phyloP scores from a whole-genome alignment of 805 yeast species.

The Suhomyces canberraensis region DNA sequence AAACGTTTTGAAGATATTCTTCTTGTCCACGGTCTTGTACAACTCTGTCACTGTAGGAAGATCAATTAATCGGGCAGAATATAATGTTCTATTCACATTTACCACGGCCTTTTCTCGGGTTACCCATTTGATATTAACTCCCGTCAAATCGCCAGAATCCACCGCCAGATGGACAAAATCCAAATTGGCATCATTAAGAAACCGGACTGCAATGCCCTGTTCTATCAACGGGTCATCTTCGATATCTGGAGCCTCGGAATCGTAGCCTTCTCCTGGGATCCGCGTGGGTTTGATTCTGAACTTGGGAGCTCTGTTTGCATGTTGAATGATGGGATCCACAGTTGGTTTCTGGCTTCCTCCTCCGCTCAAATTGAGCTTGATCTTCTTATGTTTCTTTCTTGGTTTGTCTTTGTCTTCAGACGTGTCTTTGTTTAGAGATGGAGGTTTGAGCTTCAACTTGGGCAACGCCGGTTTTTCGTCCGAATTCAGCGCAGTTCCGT shows the following conservation, averaged over 20 bases:
- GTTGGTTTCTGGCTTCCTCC: constrained; percentile 1
- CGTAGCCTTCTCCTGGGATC: constrained; percentile 93
- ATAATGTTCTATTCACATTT: constrained; percentile 60
- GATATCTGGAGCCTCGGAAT: constrained; percentile 91
- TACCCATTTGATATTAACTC: constrained; percentile 75
- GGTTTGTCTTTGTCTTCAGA: constrained; percentile 7
- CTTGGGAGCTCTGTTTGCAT: constrained; percentile 29
- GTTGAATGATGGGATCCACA: constrained; percentile 1
- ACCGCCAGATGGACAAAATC: constrained; percentile 75
- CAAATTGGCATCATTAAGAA: constrained; percentile 63
- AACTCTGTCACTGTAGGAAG: constrained; percentile 86
- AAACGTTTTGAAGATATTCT: constrained; percentile 80
- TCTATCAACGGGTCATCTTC: constrained; percentile 94
- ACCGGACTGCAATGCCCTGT: constrained; percentile 77
- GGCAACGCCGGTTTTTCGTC: constrained; percentile 10
- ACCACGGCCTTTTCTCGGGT: constrained; percentile 79
- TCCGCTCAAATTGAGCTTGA: constrained; percentile 19
- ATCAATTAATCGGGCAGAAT: constrained; percentile 83
- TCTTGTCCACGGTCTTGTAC: constrained; percentile 83
- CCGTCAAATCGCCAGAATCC: constrained; percentile 71
- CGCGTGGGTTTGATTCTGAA: constrained; percentile 58
- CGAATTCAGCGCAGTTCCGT: constrained; percentile 3
- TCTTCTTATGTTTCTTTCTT: constrained; percentile 21
- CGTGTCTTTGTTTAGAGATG: constrained; percentile 6
- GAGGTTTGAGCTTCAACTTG: constrained; percentile 21